A percentile compares a stretch with the other conserved stretches of the same genome.
Evolutionary conservation across 176 grass and related monocot genomes (phyloP).

Genomic region (Zoysia japonica): DNA sequence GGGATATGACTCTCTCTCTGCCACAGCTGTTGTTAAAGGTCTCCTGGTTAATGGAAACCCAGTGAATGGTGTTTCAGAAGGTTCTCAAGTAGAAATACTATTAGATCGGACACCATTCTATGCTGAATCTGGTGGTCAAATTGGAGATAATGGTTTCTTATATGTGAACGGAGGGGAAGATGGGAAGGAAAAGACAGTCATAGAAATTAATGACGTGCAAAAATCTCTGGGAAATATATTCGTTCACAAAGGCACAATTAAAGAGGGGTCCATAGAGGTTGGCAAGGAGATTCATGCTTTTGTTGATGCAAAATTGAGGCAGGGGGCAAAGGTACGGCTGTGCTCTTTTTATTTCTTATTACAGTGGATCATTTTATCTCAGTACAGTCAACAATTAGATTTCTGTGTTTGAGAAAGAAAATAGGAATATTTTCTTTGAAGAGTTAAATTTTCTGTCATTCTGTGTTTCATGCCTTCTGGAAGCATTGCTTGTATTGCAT

Average conservation of each 20-base stretch:
- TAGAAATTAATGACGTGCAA: conserved; percentile 89
- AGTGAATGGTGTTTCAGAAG: conserved; percentile 69
- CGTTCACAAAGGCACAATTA: conserved; percentile 87
- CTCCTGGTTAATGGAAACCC: conserved; percentile 81
- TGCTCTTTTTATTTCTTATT: background rate
- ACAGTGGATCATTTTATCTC: background rate
- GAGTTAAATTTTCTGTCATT: background rate
- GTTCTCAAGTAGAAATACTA: conserved; percentile 81
- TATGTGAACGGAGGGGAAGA: conserved; percentile 52
- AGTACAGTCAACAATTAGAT: background rate
- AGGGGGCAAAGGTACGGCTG: conserved; percentile 73
- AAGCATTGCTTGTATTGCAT: background rate
- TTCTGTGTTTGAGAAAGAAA: conserved; percentile 31
- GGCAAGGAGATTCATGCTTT: conserved; percentile 79
- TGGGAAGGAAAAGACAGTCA: conserved; percentile 53
- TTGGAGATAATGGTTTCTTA: conserved; percentile 91
- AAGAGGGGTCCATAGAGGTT: conserved; percentile 71
- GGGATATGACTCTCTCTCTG: conserved; percentile 77
- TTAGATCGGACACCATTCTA: conserved; percentile 95
- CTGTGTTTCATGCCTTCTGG: background rate
- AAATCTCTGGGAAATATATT: conserved; percentile 95
- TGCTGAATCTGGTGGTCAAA: conserved; percentile 95
- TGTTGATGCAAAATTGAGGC: conserved; percentile 82
- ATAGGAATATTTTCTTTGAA: background rate
- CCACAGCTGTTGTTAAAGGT: conserved; percentile 74